A percentile compares a stretch with the other conserved stretches of the same genome.
phyloP scores from a whole-genome alignment of 2,329 filamentous ascomycete species.

The Paraconiothyrium brasiliense region DNA sequence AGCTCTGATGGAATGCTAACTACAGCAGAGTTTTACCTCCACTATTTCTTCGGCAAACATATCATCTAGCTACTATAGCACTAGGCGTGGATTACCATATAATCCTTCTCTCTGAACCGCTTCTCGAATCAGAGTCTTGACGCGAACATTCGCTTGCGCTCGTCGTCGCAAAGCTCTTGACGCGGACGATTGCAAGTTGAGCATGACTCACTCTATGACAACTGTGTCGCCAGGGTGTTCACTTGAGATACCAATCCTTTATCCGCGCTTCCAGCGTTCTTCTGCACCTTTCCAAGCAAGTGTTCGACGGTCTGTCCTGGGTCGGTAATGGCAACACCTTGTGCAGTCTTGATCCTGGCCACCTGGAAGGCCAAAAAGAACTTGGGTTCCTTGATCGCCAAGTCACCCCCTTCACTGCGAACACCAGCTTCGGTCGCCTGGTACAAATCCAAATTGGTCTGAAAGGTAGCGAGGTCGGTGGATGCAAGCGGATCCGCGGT shows the following conservation, averaged over 20 bases:
- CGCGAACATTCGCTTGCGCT: neutral
- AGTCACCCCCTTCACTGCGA: constrained; percentile 61
- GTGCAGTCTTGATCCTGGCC: constrained; percentile 66
- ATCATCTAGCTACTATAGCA: neutral
- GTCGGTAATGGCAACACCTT: constrained; percentile 59
- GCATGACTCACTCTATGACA: constrained; percentile 8
- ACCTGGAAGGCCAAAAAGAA: constrained; percentile 71
- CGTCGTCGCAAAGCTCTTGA: neutral
- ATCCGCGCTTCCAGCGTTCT: constrained; percentile 61
- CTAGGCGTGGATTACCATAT: neutral
- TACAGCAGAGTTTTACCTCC: neutral
- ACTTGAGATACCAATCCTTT: constrained; percentile 61
- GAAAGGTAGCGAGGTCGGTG: constrained; percentile 62
- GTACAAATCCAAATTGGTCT: constrained; percentile 65
- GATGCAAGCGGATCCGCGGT: constrained; percentile 60
- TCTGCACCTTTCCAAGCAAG: constrained; percentile 63
- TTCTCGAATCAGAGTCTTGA: neutral
- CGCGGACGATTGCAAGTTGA: neutral
- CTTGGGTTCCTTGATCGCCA: constrained; percentile 70
- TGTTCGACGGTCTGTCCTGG: constrained; percentile 64
- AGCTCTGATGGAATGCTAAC: neutral
- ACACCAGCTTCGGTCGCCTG: constrained; percentile 68
- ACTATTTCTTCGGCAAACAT: neutral
- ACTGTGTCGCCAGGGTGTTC: constrained; percentile 30
- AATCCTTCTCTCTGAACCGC: no score